Conservation (phyloP, 169 alveolate genomes). For the Plasmodium berghei region DNA sequence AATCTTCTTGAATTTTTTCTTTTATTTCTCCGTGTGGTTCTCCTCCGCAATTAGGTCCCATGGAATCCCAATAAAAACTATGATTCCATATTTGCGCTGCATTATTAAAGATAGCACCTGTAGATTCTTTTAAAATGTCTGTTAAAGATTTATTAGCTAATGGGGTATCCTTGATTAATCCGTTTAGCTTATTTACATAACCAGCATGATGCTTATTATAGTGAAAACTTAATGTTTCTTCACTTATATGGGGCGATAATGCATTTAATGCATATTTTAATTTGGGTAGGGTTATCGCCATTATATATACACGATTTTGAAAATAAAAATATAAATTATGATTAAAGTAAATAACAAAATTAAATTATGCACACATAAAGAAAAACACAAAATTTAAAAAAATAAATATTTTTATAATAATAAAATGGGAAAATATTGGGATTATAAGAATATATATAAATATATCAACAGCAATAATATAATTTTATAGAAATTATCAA, state of each 20-base stretch:
- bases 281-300: slow-evolving; percentile 91
- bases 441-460: too few relatives aligned
- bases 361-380: too few relatives aligned
- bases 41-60: slow-evolving; percentile 94
- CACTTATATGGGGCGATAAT: slow-evolving; percentile 95
- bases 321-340: background rate
- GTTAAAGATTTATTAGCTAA: slow-evolving; percentile 76
- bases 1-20: slow-evolving; percentile 87
- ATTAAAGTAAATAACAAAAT: background rate
- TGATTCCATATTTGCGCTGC: slow-evolving; percentile 96
- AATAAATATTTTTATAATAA: background rate
- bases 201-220: slow-evolving; percentile 96
- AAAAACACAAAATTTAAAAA: background rate
- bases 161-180: slow-evolving; percentile 50
- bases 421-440: too few relatives aligned
- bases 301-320: slow-evolving; percentile 25
- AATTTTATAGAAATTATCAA: too few relatives aligned
- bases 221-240: slow-evolving; percentile 93
- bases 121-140: slow-evolving; percentile 83
- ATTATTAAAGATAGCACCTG: slow-evolving; percentile 91
- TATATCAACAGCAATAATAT: too few relatives aligned
- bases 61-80: slow-evolving; percentile 94
- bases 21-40: slow-evolving; percentile 91
- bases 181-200: slow-evolving; percentile 92
- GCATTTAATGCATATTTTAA: slow-evolving; percentile 94